These are phyloP conservation scores for Claviceps maximensis DNA, from an alignment of 2,329 filamentous ascomycete species.

Conservation along the genomic window DNA sequence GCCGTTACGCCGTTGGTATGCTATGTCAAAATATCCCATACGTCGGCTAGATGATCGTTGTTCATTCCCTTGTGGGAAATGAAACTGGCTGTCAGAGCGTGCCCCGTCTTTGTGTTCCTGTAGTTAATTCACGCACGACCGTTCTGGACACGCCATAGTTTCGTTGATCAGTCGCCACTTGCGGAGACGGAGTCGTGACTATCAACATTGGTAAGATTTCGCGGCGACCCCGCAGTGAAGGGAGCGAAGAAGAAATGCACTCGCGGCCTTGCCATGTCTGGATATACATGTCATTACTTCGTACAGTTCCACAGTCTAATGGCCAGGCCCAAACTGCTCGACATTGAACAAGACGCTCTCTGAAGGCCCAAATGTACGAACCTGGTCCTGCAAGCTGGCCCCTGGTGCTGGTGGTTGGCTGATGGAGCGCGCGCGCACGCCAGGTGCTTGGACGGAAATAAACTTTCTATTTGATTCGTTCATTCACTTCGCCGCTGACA, in stretches of 20 bases:
- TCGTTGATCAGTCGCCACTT: too few species aligned
- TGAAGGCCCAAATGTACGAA: too few species aligned
- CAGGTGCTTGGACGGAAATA: background rate
- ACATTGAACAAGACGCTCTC: background rate
- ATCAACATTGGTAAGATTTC: too few species aligned
- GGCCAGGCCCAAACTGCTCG: background rate
- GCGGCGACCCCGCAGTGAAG: background rate
- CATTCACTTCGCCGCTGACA: background rate
- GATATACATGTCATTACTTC: background rate
- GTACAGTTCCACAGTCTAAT: background rate
- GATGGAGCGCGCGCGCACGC: too few species aligned
- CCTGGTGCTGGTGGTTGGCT: background rate
- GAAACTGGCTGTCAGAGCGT: too few species aligned
- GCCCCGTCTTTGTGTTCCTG: background rate
- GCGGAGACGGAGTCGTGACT: too few species aligned
- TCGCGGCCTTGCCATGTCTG: too few species aligned
- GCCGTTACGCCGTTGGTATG: background rate
- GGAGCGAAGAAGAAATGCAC: background rate
- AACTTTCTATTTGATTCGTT: background rate
- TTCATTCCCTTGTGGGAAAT: too few species aligned
- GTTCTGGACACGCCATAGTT: background rate
- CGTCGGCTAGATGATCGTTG: background rate
- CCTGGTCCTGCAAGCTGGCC: too few species aligned
- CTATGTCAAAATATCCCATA: background rate
- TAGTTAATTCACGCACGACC: background rate